Conservation (phyloP, 768 basidiomycete genomes). For the Mycena chlorophos region DNA sequence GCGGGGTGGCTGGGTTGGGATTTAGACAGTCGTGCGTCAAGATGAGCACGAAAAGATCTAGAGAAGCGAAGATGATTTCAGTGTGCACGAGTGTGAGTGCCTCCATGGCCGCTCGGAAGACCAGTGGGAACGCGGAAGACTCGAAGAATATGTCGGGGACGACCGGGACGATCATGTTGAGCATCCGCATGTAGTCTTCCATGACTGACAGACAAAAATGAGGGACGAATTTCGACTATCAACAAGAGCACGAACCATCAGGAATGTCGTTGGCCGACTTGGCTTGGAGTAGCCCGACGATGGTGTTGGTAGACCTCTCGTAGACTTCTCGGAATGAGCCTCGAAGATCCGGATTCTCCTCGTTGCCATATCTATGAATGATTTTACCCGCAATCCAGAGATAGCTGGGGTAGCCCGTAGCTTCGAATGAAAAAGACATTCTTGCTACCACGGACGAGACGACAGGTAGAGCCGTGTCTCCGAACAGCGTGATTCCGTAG, state of each 20-base stretch:
- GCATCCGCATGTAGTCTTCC: slow-evolving; percentile 89
- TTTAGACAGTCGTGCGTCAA: slow-evolving; percentile 72
- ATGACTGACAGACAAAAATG: slow-evolving; percentile 61
- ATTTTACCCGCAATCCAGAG: slow-evolving; percentile 93
- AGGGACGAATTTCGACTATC: background rate
- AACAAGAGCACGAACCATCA: slow-evolving; percentile 60
- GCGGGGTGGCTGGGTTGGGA: slow-evolving; percentile 38
- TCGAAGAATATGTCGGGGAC: slow-evolving; percentile 78
- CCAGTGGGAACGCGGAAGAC: slow-evolving; percentile 73
- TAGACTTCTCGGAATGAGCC: slow-evolving; percentile 62
- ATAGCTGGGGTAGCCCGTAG: slow-evolving; percentile 81
- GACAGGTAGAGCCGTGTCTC: slow-evolving; percentile 60
- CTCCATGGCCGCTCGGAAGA: slow-evolving; percentile 74
- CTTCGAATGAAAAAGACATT: slow-evolving; percentile 78
- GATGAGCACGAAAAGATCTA: slow-evolving; percentile 78
- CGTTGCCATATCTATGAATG: slow-evolving; percentile 72
- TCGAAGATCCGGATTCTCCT: slow-evolving; percentile 56
- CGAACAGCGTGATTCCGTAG: slow-evolving; percentile 82
- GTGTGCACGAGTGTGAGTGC: slow-evolving; percentile 81
- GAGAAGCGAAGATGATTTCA: slow-evolving; percentile 76
- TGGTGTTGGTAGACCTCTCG: slow-evolving; percentile 72
- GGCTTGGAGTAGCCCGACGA: slow-evolving; percentile 64
- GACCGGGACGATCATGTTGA: slow-evolving; percentile 64
- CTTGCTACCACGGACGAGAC: slow-evolving; percentile 70
- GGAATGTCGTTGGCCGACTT: slow-evolving; percentile 76